Evolutionary conservation across 306 rosid species (phyloP), one percentile per base, ranked within the genome.

Genomic region (Albizia julibrissin): DNA sequence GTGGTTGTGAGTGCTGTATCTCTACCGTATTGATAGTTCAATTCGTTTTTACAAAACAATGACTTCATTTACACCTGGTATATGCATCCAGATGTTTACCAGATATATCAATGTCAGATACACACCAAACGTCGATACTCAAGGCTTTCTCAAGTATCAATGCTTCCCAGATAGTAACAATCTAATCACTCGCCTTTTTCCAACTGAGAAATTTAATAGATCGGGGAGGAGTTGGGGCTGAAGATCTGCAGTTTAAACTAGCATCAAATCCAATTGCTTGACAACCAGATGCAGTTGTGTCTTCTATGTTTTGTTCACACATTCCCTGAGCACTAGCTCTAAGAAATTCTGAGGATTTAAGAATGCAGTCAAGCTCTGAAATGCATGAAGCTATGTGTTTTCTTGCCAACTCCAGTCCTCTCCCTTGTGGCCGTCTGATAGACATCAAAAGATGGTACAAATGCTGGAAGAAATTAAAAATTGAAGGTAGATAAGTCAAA

Each of bases 161-260:
- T 6, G 21, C 37, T 64, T 64, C 8, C 40, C 40, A 64, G 6
- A 39, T 21, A 79, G 76, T 65, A 86, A 81, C 43, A 37, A 82
- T 59, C 24, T 43, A 61, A 77, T 79, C 88, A 81, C 88, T 80
- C 71, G 87, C 99, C 92, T 85, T 90, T 77, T 89, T 88, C 94
- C 95, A 95, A 82, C 89, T 87, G 74, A 89, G 89, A 79, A 95
- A 81, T 87, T 89, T 89, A 79, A 93, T 92, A 24, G 99, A 66
- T 11, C 99, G 94, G 22, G 99, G 99, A 26, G 99, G 98, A 68
- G 97, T 93, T 65, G 99, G 99, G 84, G 98, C 98, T 83, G 98
- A 88, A 84, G 92, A 84, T 86, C 99, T 89, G 85, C 88, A 85
- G 78, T 93, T 93, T 87, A 93, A 85, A 88, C 88, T 95, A 83